These are phyloP conservation scores for Pichia sorboxylosa DNA, from an alignment of 1,139 yeast genomes.

Conservation along the genomic window DNA sequence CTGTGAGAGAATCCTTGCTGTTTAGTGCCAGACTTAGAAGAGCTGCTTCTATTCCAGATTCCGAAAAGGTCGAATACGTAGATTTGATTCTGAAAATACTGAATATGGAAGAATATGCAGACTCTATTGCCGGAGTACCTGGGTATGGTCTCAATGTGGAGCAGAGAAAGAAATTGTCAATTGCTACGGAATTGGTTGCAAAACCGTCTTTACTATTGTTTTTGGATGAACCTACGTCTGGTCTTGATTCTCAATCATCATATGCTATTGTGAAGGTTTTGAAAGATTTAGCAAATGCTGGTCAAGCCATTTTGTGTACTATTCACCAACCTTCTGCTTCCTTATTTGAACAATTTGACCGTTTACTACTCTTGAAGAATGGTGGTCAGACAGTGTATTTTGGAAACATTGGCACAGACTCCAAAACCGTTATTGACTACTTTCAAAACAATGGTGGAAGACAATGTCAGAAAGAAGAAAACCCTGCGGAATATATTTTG, in stretches of 20 bases:
- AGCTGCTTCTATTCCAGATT: conserved; percentile 31
- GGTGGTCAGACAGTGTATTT: conserved; percentile 50
- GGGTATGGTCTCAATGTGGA: conserved; percentile 49
- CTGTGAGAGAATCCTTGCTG: conserved; percentile 39
- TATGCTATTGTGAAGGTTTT: conserved; percentile 38
- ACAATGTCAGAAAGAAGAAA: conserved; percentile 35
- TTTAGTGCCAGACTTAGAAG: conserved; percentile 45
- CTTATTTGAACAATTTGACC: conserved; percentile 35
- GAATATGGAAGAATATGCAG: conserved; percentile 40
- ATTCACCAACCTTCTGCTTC: conserved; percentile 50
- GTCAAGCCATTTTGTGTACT: conserved; percentile 42
- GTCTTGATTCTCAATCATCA: conserved; percentile 40
- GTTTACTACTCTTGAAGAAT: conserved; percentile 29
- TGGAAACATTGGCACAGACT: conserved; percentile 44
- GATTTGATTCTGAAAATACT: conserved; percentile 38
- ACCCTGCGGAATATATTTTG: conserved; percentile 44
- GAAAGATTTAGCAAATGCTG: conserved; percentile 32
- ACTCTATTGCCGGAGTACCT: conserved; percentile 41
- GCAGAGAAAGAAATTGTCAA: conserved; percentile 26
- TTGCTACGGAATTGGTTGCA: conserved; percentile 43
- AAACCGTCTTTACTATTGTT: conserved; percentile 37
- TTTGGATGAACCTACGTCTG: conserved; percentile 42
- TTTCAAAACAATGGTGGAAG: conserved; percentile 44
- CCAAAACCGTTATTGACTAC: conserved; percentile 33
- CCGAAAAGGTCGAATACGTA: conserved; percentile 36